phyloP scores from a whole-genome alignment of 148 eudicot genomes.

The Rhododendron molle region DNA sequence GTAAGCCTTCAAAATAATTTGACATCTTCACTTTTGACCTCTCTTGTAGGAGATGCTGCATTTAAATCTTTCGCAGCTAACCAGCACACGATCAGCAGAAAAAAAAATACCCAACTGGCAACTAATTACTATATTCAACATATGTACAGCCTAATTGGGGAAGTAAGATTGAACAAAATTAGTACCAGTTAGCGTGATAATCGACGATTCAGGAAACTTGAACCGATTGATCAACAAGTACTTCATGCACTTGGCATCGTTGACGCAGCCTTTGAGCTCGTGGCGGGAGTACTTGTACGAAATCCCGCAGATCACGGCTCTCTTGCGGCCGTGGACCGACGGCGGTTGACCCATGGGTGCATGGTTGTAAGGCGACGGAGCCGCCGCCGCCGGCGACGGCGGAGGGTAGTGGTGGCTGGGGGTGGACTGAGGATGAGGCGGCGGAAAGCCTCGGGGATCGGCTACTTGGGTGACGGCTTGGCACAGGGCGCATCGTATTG shows the following conservation, averaged over 20 bases:
- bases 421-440: background rate
- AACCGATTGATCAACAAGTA: conserved; percentile 31
- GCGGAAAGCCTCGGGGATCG: conserved; percentile 11
- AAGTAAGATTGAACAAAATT: background rate
- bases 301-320: conserved; percentile 40
- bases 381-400: conserved; percentile 7
- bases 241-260: conserved; percentile 39
- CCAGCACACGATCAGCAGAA: background rate
- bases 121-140: background rate
- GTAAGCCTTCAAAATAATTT: too few species aligned
- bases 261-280: conserved; percentile 44
- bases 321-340: conserved; percentile 24
- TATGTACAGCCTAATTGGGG: background rate
- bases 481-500: conserved; percentile 38
- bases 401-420: conserved; percentile 7
- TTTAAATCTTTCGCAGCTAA: background rate
- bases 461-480: conserved; percentile 31
- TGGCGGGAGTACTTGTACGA: conserved; percentile 24
- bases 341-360: conserved; percentile 26
- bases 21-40: too few species aligned
- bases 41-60: background rate
- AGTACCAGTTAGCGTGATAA: conserved; percentile 55
- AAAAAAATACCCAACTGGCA: too few species aligned
- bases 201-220: conserved; percentile 40
- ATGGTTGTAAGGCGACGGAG: conserved; percentile 24